A percentile compares a stretch with the other conserved stretches of the same genome.
Evolutionary conservation across 129 eudicot genomes (phyloP).

Genomic region (Escallonia herrerae): DNA sequence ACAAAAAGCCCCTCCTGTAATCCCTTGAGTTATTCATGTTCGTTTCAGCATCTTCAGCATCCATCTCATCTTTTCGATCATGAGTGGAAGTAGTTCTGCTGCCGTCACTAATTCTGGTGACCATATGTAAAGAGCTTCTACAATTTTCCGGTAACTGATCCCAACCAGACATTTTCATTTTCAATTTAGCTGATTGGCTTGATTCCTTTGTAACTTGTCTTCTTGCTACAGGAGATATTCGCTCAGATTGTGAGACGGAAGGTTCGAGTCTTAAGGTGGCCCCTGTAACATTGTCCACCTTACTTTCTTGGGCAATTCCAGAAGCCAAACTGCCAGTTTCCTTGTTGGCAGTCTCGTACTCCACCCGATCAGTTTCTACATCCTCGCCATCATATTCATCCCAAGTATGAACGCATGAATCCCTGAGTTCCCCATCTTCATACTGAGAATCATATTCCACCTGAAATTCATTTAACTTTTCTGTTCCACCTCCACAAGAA

Average conservation of each 20-base stretch:
- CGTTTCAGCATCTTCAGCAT: constrained; percentile 16
- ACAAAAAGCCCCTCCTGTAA: constrained; percentile 21
- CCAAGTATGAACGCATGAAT: constrained; percentile 26
- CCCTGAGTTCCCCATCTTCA: constrained; percentile 45
- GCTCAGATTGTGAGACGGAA: constrained; percentile 2
- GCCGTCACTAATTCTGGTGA: constrained; percentile 15
- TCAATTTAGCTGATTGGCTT: constrained; percentile 26
- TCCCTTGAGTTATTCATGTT: constrained; percentile 19
- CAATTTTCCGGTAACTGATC: constrained; percentile 23
- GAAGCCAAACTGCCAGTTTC: constrained; percentile 4
- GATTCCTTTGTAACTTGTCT: constrained; percentile 17
- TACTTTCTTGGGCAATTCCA: constrained; percentile 9
- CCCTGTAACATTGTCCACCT: constrained; percentile 5
- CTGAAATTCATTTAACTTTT: constrained; percentile 15
- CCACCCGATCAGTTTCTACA: constrained; percentile 13
- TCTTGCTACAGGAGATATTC: constrained; percentile 14
- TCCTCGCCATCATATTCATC: constrained; percentile 20
- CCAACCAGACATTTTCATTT: constrained; percentile 22
- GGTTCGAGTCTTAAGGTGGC: constrained; percentile 6
- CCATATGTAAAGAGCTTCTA: constrained; percentile 19
- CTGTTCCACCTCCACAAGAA: constrained; percentile 16
- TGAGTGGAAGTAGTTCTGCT: constrained; percentile 15
- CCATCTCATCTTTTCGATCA: constrained; percentile 22
- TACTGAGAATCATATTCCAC: constrained; percentile 38
- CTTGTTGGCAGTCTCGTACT: constrained; percentile 11